A percentile compares a stretch with the other conserved stretches of the same genome.
Conservation (phyloP, 139 green algal species). For the Edaphochlamys debaryana region DNA sequence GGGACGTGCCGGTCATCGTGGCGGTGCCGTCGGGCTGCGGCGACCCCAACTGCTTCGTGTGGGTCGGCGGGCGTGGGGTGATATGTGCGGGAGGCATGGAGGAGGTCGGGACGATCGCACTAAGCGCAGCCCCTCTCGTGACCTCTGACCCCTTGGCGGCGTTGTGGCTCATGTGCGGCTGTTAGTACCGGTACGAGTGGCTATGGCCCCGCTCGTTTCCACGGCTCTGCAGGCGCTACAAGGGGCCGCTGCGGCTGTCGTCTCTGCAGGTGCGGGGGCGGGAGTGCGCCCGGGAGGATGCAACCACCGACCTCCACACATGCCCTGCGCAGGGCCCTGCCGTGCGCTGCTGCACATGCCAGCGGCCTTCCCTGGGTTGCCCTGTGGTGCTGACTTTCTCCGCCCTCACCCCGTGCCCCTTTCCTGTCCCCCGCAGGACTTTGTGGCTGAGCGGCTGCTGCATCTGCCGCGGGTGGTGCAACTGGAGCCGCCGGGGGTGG, state of each 20-base stretch:
- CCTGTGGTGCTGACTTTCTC: not conserved
- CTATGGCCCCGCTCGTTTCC: too few relatives aligned
- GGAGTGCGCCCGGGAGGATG: too few relatives aligned
- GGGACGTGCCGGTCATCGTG: slow-evolving; percentile 22
- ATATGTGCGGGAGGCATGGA: too few relatives aligned
- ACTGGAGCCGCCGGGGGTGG: slow-evolving; percentile 4
- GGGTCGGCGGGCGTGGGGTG: not conserved
- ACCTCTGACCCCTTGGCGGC: too few relatives aligned
- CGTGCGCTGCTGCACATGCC: not conserved
- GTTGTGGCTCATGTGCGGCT: too few relatives aligned
- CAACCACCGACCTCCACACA: too few relatives aligned
- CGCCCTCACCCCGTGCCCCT: not conserved
- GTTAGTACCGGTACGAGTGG: too few relatives aligned
- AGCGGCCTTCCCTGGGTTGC: too few relatives aligned
- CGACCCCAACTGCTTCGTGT: slow-evolving; percentile 21
- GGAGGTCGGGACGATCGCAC: too few relatives aligned
- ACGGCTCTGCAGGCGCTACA: not conserved
- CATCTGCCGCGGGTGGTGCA: slow-evolving; percentile 7
- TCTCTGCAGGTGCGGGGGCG: slow-evolving; percentile 3
- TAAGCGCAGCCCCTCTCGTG: too few relatives aligned
- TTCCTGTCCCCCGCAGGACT: slow-evolving; percentile 13
- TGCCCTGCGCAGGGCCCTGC: not conserved
- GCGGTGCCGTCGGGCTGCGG: slow-evolving; percentile 5
- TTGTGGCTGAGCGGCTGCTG: slow-evolving; percentile 25
- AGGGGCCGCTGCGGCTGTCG: not conserved